Base-by-base conservation (phyloP, 106 monocot species). In the Xerophyta viscosa region DNA sequence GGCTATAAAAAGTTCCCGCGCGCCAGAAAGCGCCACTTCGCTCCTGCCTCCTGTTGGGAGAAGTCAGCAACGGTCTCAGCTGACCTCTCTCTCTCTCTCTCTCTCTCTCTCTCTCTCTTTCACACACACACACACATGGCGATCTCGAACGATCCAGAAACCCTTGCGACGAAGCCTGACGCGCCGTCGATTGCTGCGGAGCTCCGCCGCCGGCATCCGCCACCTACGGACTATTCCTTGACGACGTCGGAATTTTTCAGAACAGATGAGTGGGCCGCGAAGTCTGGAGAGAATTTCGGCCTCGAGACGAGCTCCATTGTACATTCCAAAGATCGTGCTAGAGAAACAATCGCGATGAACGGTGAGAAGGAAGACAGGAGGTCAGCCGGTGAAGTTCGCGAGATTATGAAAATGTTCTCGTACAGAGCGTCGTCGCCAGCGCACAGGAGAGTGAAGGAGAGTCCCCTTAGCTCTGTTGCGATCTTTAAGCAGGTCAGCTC, bases 401-500 rank as follows among this genome's bases (percentile, higher is more conserved):
- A 26, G 50, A 50, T 26, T 17, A 20, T 50, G 20, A n/a, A n/a
- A n/a, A n/a, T n/a, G n/a, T n/a, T n/a, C n/a, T 58, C 68, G 27
- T 84, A 69, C 22, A 61, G 88, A 15, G 75, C 93, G 8, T 78
- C 94, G 22, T 53, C 78, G 27, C 88, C 94, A 23, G 88, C 89
- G 24, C 94, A 96, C 65, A 29, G 78, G 67, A 74, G 55, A 39
- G 62, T 85, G 31, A 96, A 72, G 65, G 94, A 96, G 69, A 96
- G 94, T 52, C 94, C 94, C 4, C 72, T 96, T 20, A 96, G 94
- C 41, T 88, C 88, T 3, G 88, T 81, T 55, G 78, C 78, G 7
- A 96, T 96, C 54, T 92, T 92, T 46, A 66, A 64, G 30, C 92
- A 92, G 82, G 92, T 91, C 0, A 36, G 50, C 13, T 3, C 41